Conservation (phyloP, 1,284 basidiomycete genomes). For the Sanguinoderma infundibulare region DNA sequence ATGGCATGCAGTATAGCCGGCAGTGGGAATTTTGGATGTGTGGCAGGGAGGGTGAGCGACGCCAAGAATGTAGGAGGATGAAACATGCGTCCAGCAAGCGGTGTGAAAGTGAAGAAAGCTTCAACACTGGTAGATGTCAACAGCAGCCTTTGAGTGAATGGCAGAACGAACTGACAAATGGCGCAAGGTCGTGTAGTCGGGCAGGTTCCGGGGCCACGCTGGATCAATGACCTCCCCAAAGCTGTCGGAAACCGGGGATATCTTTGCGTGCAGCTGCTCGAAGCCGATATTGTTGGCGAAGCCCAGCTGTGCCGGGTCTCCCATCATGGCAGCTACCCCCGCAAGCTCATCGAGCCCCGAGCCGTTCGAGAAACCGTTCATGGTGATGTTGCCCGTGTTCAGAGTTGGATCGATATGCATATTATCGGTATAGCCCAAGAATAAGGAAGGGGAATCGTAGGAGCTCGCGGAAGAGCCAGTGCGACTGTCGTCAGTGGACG, state of each 20-base stretch:
- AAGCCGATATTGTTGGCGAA: background rate
- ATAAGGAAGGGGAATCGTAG: background rate
- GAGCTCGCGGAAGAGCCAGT: background rate
- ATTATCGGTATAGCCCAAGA: constrained; percentile 1
- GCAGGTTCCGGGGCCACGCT: constrained; percentile 68
- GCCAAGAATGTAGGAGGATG: constrained; percentile 67
- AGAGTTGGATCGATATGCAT: background rate
- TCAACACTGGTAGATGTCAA: constrained; percentile 53
- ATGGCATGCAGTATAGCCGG: constrained; percentile 73
- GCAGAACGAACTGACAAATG: constrained; percentile 54
- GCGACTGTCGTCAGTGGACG: background rate
- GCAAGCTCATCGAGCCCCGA: constrained; percentile 28
- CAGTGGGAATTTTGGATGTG: constrained; percentile 74
- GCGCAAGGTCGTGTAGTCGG: constrained; percentile 58
- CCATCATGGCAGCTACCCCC: constrained; percentile 17
- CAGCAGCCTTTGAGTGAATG: background rate
- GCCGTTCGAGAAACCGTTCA: constrained; percentile 9
- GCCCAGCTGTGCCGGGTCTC: background rate
- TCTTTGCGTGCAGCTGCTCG: constrained; percentile 4
- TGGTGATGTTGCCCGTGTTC: background rate
- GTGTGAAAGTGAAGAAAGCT: constrained; percentile 74
- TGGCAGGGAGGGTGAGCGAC: constrained; percentile 64
- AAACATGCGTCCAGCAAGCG: constrained; percentile 67
- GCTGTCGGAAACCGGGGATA: background rate
- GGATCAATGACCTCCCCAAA: constrained; percentile 45